phyloP scores from a whole-genome alignment of 805 yeast species.

The Ogataea methylovora region DNA sequence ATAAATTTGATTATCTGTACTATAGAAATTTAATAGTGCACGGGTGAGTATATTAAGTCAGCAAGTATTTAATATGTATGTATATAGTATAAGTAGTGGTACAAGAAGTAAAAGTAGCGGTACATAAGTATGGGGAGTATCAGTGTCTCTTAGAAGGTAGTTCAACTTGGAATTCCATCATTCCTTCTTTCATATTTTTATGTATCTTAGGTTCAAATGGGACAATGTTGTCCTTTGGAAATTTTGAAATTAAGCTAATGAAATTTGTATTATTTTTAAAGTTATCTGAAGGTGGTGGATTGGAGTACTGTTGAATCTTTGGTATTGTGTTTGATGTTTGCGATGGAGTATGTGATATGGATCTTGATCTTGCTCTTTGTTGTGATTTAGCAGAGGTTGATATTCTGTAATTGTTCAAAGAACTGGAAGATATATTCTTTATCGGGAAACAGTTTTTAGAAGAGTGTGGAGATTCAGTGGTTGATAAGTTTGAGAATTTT shows the following conservation, averaged over 20 bases:
- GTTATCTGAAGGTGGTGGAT: background rate
- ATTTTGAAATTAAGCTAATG: slow-evolving; percentile 22
- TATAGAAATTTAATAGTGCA: no score
- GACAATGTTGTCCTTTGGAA: slow-evolving; percentile 20
- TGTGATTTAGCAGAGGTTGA: background rate
- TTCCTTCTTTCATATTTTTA: slow-evolving; percentile 21
- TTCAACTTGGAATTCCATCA: slow-evolving; percentile 25
- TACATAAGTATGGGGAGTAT: no score
- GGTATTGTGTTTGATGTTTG: background rate
- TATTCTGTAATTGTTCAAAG: background rate
- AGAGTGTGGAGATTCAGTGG: slow-evolving; percentile 5
- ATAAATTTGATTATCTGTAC: no score
- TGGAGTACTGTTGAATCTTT: background rate
- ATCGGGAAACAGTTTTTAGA: background rate
- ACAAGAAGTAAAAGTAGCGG: no score
- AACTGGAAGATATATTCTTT: background rate
- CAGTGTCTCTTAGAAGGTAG: no score
- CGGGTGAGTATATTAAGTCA: no score
- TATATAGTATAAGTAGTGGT: no score
- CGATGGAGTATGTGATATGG: background rate
- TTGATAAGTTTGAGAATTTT: slow-evolving; percentile 12
- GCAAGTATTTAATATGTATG: no score
- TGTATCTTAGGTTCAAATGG: slow-evolving; percentile 21
- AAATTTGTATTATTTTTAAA: slow-evolving; percentile 18
- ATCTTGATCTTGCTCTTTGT: background rate